phyloP scores from a whole-genome alignment of 2,329 filamentous ascomycete species.

The Sclerotinia borealis region DNA sequence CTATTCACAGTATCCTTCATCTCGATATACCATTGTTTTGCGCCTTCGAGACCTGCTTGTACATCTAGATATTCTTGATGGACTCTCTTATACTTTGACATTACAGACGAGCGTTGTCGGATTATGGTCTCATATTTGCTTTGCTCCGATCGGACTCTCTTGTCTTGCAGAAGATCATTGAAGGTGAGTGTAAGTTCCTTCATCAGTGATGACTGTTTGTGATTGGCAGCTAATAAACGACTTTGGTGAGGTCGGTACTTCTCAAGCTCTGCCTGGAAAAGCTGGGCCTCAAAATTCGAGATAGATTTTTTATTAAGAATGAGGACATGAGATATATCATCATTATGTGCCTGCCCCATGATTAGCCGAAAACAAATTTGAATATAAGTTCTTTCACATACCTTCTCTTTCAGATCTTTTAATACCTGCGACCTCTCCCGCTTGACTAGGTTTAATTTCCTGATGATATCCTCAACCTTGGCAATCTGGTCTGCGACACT shows the following conservation, averaged over 20 bases:
- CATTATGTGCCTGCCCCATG: conserved; percentile 69
- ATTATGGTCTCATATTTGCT: conserved; percentile 90
- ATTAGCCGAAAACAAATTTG: conserved; percentile 13
- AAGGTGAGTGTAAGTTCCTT: conserved; percentile 89
- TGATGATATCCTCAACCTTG: conserved; percentile 81
- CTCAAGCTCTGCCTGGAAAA: conserved; percentile 95
- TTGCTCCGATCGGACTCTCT: conserved; percentile 86
- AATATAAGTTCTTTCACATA: conserved; percentile 37
- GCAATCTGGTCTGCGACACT: conserved; percentile 87
- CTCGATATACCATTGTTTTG: conserved; percentile 88
- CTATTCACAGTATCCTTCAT: conserved; percentile 94
- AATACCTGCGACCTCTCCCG: conserved; percentile 84
- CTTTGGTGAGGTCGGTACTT: conserved; percentile 94
- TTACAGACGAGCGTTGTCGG: conserved; percentile 71
- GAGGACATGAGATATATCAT: conserved; percentile 95
- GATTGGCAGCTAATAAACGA: conserved; percentile 82
- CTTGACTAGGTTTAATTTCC: conserved; percentile 88
- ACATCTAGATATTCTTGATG: conserved; percentile 92
- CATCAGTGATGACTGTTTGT: conserved; percentile 90
- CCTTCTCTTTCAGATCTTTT: conserved; percentile 97
- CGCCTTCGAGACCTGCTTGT: conserved; percentile 75
- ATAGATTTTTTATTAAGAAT: conserved; percentile 98
- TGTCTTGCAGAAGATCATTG: conserved; percentile 84
- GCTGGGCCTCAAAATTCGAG: conserved; percentile 80
- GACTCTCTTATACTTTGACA: conserved; percentile 82